phyloP scores from a whole-genome alignment of 2,329 filamentous ascomycete species.

The Capronia americana region DNA sequence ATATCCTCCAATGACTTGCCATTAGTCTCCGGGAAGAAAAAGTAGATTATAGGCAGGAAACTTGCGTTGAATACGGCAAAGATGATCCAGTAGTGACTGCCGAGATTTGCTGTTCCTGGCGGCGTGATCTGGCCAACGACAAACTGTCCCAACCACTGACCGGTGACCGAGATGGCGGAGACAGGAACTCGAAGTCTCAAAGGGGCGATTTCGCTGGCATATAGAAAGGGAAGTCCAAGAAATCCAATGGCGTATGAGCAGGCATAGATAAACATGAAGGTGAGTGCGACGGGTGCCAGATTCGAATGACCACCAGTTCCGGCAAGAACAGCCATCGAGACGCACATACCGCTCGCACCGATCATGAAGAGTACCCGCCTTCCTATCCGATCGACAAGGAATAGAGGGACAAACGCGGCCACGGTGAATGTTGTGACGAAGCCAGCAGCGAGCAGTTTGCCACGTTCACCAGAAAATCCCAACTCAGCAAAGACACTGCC shows the following conservation, averaged over 20 bases:
- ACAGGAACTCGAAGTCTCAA: conserved; percentile 53
- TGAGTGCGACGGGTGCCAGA: conserved; percentile 6
- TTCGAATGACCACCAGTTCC: conserved; percentile 8
- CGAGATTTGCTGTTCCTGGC: conserved; percentile 45
- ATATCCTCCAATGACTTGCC: conserved; percentile 69
- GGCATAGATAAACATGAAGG: conserved; percentile 17
- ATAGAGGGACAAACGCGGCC: conserved; percentile 12
- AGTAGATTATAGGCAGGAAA: conserved; percentile 12
- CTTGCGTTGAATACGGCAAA: conserved; percentile 48
- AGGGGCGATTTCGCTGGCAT: conserved; percentile 49
- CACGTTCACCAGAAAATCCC: conserved; percentile 6
- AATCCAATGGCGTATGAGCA: conserved; percentile 7
- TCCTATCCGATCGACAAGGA: conserved; percentile 12
- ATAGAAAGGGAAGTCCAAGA: conserved; percentile 16
- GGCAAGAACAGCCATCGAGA: conserved; percentile 15
- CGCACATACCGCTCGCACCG: conserved; percentile 13
- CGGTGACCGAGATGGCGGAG: conserved; percentile 49
- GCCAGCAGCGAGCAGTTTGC: conserved; percentile 9
- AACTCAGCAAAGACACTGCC: conserved; percentile 11
- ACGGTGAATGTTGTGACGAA: conserved; percentile 14
- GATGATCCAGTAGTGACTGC: conserved; percentile 46
- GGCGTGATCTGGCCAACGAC: conserved; percentile 69
- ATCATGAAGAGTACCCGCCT: conserved; percentile 15
- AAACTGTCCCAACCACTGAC: conserved; percentile 68
- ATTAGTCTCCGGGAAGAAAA: conserved; percentile 60